phyloP scores from a whole-genome alignment of 306 rosid species.

The Neltuma alba region DNA sequence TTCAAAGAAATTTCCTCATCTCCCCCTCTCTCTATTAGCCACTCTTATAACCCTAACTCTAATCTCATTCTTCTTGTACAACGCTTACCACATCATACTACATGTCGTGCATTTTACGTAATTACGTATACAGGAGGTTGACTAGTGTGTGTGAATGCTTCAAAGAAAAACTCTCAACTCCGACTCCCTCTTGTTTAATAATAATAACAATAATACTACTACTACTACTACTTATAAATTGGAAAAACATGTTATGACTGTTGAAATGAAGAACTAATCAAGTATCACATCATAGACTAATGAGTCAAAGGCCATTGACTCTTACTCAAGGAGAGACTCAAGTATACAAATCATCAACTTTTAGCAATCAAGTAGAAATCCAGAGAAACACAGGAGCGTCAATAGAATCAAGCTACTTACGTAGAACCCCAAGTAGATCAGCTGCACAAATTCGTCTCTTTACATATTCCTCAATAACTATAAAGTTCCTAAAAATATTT shows the following conservation, averaged over 20 bases:
- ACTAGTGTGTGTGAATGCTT: not conserved
- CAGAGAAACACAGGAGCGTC: not conserved
- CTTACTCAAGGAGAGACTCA: constrained; percentile 16
- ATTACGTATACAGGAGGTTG: not conserved
- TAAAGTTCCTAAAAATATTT: constrained; percentile 45
- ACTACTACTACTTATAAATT: no score
- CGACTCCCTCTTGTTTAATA: not conserved
- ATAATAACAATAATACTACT: no score
- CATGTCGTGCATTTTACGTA: not conserved
- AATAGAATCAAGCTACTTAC: constrained; percentile 54
- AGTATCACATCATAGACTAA: constrained; percentile 5
- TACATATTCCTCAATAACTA: constrained; percentile 55
- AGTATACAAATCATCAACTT: constrained; percentile 19
- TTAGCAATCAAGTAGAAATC: not conserved
- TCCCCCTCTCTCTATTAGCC: no score
- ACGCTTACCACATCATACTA: not conserved
- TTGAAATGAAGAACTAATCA: not conserved
- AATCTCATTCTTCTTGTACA: not conserved
- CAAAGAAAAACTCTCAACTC: not conserved
- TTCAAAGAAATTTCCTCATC: not conserved
- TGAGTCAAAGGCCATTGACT: not conserved
- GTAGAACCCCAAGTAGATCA: constrained; percentile 64
- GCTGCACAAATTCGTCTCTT: constrained; percentile 57
- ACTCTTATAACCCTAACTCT: not conserved
- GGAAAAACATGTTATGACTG: not conserved